phyloP scores from a whole-genome alignment of 306 rosid genomes.

The Sophora flavescens region DNA sequence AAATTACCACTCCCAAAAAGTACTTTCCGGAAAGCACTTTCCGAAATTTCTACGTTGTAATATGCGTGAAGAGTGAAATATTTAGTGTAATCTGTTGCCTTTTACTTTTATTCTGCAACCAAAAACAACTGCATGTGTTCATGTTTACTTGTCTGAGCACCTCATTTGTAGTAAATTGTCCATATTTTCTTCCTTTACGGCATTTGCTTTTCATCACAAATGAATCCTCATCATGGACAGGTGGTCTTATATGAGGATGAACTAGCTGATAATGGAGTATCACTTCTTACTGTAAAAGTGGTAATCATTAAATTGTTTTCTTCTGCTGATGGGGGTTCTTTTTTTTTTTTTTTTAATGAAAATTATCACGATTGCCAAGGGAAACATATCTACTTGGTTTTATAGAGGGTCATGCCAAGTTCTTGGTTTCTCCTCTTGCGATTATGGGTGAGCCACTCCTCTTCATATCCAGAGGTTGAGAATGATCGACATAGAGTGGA shows the following conservation, averaged over 20 bases:
- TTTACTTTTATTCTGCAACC: constrained; percentile 23
- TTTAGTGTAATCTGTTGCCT: constrained; percentile 12
- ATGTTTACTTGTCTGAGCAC: constrained; percentile 19
- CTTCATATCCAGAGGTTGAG: no score
- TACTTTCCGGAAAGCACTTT: no score
- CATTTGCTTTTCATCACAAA: constrained; percentile 41
- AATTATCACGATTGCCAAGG: constrained; percentile 35
- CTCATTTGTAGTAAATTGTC: constrained; percentile 34
- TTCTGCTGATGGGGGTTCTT: constrained; percentile 17
- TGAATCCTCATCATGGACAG: constrained; percentile 57
- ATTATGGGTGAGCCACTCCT: constrained; percentile 81
- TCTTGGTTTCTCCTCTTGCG: constrained; percentile 97
- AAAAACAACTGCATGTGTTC: constrained; percentile 5
- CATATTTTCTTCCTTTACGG: constrained; percentile 37
- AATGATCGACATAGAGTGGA: no score
- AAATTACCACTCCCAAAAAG: no score
- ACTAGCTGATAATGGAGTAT: constrained; percentile 91
- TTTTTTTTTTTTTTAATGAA: constrained; percentile 15
- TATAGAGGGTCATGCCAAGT: constrained; percentile 96
- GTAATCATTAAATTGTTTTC: constrained; percentile 56
- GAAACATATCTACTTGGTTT: constrained; percentile 55
- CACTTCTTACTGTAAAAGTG: constrained; percentile 97
- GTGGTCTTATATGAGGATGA: constrained; percentile 97
- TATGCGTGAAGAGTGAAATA: background rate
- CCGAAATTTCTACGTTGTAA: background rate